Conservation (phyloP, 768 basidiomycete species). For the Mycena amicta region DNA sequence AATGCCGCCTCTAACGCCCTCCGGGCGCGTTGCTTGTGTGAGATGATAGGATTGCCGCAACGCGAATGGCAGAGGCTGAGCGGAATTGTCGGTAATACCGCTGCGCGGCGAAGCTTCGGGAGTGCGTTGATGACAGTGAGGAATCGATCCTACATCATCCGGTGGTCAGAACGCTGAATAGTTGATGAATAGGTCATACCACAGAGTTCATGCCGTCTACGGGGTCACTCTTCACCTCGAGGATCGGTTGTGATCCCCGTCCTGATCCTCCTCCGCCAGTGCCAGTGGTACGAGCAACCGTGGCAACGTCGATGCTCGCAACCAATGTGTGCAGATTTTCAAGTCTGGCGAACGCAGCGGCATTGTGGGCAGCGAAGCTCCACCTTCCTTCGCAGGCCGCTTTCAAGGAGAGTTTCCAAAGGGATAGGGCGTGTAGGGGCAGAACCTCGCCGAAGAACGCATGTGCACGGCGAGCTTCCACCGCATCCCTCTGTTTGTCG, state of each 20-base stretch:
- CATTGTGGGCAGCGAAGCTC: not conserved
- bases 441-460: not conserved
- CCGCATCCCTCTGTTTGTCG: not conserved
- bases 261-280: too few relatives aligned
- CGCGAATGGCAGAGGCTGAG: not conserved
- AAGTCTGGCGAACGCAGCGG: not conserved
- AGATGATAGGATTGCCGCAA: not conserved
- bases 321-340: not conserved
- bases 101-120: not conserved
- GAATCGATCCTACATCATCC: not conserved
- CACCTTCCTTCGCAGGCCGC: not conserved
- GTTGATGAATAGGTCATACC: not conserved
- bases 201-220: not conserved
- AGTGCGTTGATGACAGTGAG: not conserved
- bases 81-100: not conserved
- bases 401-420: not conserved
- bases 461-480: not conserved
- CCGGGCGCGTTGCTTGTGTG: not conserved
- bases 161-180: not conserved
- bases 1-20: not conserved
- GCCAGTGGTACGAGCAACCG: not conserved
- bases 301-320: not conserved
- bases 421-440: not conserved
- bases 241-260: not conserved
- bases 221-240: not conserved